These are phyloP conservation scores for Pichia sporocuriosa DNA, from an alignment of 805 yeast species.

Conservation along the genomic window DNA sequence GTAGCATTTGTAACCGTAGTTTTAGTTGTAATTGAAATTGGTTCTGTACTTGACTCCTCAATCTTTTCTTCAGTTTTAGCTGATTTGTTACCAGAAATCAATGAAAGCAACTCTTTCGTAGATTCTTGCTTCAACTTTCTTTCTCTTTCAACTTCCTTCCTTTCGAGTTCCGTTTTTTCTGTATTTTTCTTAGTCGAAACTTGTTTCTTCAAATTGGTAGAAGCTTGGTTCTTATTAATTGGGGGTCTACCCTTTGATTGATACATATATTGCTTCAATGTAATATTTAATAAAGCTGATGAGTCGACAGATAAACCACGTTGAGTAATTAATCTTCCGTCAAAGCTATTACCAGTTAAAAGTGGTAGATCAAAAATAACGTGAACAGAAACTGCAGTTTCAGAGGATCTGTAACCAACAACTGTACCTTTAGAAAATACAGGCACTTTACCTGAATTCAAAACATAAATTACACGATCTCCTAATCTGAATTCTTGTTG, in stretches of 20 bases:
- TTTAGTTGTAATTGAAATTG: not conserved
- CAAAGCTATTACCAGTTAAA: constrained; percentile 75
- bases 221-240: no score
- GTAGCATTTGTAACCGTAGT: not conserved
- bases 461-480: constrained; percentile 81
- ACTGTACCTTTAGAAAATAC: constrained; percentile 86
- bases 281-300: constrained; percentile 69
- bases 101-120: constrained; percentile 34
- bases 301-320: constrained; percentile 85
- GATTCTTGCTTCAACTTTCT: constrained; percentile 7
- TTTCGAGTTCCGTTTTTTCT: constrained; percentile 4
- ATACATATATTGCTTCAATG: constrained; percentile 67
- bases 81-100: constrained; percentile 32
- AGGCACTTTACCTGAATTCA: constrained; percentile 86
- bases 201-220: no score
- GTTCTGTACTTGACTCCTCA: not conserved
- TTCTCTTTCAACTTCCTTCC: constrained; percentile 2
- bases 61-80: not conserved
- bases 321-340: constrained; percentile 66
- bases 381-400: constrained; percentile 59
- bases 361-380: constrained; percentile 80
- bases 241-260: constrained; percentile 45
- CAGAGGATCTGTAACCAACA: constrained; percentile 52
- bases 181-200: not conserved
- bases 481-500: constrained; percentile 78